These are phyloP conservation scores for Blastosporella zonata DNA, from an alignment of 1,284 basidiomycete species.

Conservation along the genomic window DNA sequence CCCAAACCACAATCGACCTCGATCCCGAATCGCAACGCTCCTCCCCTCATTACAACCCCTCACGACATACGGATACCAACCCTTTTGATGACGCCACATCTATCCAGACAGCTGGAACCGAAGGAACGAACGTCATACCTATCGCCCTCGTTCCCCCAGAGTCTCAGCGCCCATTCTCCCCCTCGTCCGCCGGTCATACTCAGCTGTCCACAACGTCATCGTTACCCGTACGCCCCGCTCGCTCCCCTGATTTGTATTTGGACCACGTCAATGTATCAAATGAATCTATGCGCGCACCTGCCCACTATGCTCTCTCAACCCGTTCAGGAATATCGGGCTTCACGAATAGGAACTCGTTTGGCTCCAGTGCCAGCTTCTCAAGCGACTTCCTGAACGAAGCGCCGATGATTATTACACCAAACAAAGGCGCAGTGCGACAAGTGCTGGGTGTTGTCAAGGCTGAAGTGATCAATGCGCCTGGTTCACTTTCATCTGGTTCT, in stretches of 20 bases:
- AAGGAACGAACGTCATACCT: slow-evolving; percentile 79
- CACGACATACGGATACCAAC: slow-evolving; percentile 44
- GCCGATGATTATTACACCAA: slow-evolving; percentile 74
- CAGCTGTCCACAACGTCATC: slow-evolving; percentile 33
- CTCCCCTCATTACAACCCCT: slow-evolving; percentile 27
- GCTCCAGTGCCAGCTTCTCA: slow-evolving; percentile 69
- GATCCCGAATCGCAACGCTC: slow-evolving; percentile 48
- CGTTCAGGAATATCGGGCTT: slow-evolving; percentile 51
- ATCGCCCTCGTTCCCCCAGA: slow-evolving; percentile 75
- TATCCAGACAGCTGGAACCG: slow-evolving; percentile 73
- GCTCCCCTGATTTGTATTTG: slow-evolving; percentile 59
- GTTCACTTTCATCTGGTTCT: slow-evolving; percentile 32
- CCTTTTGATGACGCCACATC: slow-evolving; percentile 76
- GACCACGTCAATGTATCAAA: slow-evolving; percentile 60
- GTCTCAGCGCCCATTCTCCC: slow-evolving; percentile 30
- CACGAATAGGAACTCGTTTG: slow-evolving; percentile 64
- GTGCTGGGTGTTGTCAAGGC: slow-evolving; percentile 74
- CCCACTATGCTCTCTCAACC: slow-evolving; percentile 48
- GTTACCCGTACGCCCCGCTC: slow-evolving; percentile 57
- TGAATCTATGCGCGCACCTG: slow-evolving; percentile 43
- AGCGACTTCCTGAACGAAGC: slow-evolving; percentile 78
- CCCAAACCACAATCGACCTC: slow-evolving; percentile 54
- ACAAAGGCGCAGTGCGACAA: slow-evolving; percentile 61
- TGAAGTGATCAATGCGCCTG: slow-evolving; percentile 67
- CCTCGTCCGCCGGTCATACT: slow-evolving; percentile 28